A percentile compares a stretch with the other conserved stretches of the same genome.
phyloP scores from a whole-genome alignment of 116 monocot genomes.

The Trichopus zeylanicus region DNA sequence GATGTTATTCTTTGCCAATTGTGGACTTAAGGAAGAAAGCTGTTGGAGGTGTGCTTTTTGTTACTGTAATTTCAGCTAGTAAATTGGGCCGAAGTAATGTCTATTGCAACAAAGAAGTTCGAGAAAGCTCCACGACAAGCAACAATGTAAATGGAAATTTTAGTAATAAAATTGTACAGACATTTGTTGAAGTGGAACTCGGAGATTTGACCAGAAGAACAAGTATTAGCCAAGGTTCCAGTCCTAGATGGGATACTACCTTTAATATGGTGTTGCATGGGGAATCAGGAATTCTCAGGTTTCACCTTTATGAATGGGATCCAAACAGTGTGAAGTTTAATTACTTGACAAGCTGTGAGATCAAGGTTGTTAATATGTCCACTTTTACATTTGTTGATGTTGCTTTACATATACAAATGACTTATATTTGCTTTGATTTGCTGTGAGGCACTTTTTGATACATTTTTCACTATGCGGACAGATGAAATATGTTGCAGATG shows the following conservation, averaged over 20 bases:
- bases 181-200: constrained; percentile 80
- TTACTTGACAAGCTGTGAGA: constrained; percentile 77
- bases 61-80: constrained; percentile 62
- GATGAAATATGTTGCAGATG: constrained; percentile 91
- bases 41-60: constrained; percentile 60
- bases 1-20: constrained; percentile 70
- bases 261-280: constrained; percentile 88
- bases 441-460: neutral
- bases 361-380: constrained; percentile 50
- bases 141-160: constrained; percentile 12
- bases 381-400: neutral
- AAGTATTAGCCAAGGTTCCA: constrained; percentile 26
- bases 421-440: neutral
- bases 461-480: constrained; percentile 17
- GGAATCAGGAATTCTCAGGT: constrained; percentile 54
- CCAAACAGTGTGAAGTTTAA: constrained; percentile 57
- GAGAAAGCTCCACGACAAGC: constrained; percentile 9
- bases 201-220: constrained; percentile 73
- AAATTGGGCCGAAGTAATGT: constrained; percentile 28
- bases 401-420: neutral
- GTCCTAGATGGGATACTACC: constrained; percentile 65
- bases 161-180: constrained; percentile 25
- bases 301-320: constrained; percentile 67
- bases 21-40: constrained; percentile 57
- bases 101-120: constrained; percentile 23